phyloP scores from a whole-genome alignment of 2,329 filamentous ascomycete species.

The Fusarium bactridioides region DNA sequence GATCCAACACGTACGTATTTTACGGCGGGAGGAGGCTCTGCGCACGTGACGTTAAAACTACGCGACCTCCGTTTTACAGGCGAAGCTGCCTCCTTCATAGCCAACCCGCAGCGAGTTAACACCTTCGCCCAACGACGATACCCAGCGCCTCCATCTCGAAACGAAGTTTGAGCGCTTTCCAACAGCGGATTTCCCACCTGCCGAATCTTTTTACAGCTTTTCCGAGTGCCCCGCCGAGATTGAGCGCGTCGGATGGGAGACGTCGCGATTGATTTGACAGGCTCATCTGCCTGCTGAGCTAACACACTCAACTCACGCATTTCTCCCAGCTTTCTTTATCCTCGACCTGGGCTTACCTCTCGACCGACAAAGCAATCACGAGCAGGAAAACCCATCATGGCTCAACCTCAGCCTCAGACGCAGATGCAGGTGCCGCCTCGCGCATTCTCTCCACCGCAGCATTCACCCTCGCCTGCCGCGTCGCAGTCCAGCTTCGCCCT shows the following conservation, averaged over 20 bases:
- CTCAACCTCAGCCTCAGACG: slow-evolving; percentile 62
- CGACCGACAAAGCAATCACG: slow-evolving; percentile 7
- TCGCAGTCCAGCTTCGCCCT: slow-evolving; percentile 62
- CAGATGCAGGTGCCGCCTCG: slow-evolving; percentile 57
- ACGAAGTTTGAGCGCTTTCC: slow-evolving; percentile 16
- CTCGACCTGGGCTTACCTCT: slow-evolving; percentile 8
- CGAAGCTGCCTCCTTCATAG: slow-evolving; percentile 45
- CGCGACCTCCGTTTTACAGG: slow-evolving; percentile 45
- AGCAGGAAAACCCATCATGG: slow-evolving; percentile 52
- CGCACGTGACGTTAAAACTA: slow-evolving; percentile 56
- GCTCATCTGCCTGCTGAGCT: slow-evolving; percentile 59
- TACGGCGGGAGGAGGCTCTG: slow-evolving; percentile 23
- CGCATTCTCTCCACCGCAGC: slow-evolving; percentile 69
- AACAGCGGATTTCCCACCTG: slow-evolving; percentile 1
- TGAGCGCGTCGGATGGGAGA: slow-evolving; percentile 56
- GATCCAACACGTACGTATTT: not conserved
- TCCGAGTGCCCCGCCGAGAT: slow-evolving; percentile 28
- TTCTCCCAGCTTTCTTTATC: slow-evolving; percentile 14
- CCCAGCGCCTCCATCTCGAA: slow-evolving; percentile 34
- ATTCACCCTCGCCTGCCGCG: slow-evolving; percentile 67
- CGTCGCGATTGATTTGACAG: slow-evolving; percentile 55
- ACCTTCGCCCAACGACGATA: slow-evolving; percentile 38
- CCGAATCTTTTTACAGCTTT: slow-evolving; percentile 6
- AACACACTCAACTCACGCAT: slow-evolving; percentile 28
- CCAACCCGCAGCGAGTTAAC: slow-evolving; percentile 37